These are phyloP conservation scores for Acidomyces sp. DNA, from an alignment of 495 filamentous ascomycete species.

Conservation along the genomic window DNA sequence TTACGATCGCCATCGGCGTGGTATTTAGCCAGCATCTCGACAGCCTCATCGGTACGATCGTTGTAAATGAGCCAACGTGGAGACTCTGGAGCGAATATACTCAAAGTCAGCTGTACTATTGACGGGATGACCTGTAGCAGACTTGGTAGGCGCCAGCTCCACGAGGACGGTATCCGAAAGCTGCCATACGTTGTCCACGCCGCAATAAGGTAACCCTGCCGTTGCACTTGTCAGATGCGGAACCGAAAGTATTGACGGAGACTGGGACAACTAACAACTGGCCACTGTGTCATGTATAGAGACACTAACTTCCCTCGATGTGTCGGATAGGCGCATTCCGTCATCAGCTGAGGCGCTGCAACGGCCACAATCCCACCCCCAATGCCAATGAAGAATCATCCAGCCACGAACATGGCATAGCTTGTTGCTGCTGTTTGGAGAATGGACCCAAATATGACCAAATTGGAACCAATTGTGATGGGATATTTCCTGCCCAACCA, in stretches of 20 bases:
- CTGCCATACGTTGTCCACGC: constrained; percentile 16
- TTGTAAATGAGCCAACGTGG: constrained; percentile 9
- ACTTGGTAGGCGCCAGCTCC: constrained; percentile 16
- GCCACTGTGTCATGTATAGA: too few relatives aligned
- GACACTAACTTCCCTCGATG: too few relatives aligned
- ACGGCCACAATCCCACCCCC: constrained; percentile 7
- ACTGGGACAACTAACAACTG: too few relatives aligned
- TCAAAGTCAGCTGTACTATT: constrained; percentile 4
- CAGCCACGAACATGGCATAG: constrained; percentile 9
- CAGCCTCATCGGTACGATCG: constrained; percentile 1
- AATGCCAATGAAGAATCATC: constrained; percentile 9
- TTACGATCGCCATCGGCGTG: constrained; percentile 45
- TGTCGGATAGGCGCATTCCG: constrained; percentile 12
- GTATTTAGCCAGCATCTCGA: constrained; percentile 14
- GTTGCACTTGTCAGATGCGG: too few relatives aligned
- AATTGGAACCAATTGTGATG: constrained; percentile 3
- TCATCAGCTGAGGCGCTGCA: constrained; percentile 8
- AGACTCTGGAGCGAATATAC: constrained; percentile 6
- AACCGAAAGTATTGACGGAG: too few relatives aligned
- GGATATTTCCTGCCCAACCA: constrained; percentile 7
- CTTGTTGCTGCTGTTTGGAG: constrained; percentile 11
- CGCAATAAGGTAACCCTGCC: constrained; percentile 12
- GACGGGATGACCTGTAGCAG: constrained; percentile 8
- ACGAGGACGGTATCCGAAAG: neutral
- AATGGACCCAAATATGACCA: constrained; percentile 12